Conservation (phyloP, 441 rosid genomes). For the Gossypium aridum region DNA sequence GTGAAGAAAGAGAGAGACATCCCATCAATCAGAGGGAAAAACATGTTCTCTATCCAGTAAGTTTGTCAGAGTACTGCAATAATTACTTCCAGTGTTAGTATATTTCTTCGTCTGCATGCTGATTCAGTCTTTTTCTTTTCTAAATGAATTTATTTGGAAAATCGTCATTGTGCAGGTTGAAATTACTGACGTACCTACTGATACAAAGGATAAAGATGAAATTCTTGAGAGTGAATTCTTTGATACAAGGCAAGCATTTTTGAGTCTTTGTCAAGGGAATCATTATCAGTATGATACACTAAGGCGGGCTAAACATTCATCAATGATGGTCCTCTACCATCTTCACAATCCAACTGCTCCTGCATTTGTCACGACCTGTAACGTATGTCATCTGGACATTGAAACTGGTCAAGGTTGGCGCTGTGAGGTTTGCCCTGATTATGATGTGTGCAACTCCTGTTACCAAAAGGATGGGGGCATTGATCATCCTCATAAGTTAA, state of each 20-base stretch:
- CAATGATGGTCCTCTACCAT: constrained; percentile 99
- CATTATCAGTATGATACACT: constrained; percentile 98
- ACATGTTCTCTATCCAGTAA: constrained; percentile 68
- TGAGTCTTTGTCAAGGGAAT: constrained; percentile 99
- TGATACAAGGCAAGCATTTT: constrained; percentile 96
- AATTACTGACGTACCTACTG: constrained; percentile 65
- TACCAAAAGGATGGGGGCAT: constrained; percentile 81
- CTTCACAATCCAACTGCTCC: constrained; percentile 99
- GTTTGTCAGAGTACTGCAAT: constrained; percentile 24
- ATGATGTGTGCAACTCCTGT: constrained; percentile 90
- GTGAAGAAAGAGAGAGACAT: constrained; percentile 93
- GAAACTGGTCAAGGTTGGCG: constrained; percentile 99
- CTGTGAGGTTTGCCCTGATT: constrained; percentile 97
- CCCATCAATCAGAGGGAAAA: constrained; percentile 80
- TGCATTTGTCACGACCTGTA: constrained; percentile 92
- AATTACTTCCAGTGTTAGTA: neutral
- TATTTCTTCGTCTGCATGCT: neutral
- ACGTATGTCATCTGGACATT: constrained; percentile 82
- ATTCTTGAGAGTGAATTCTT: constrained; percentile 98
- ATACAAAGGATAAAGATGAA: constrained; percentile 93
- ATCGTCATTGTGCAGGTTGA: constrained; percentile 48
- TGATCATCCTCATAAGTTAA: constrained; percentile 98
- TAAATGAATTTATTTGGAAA: constrained; percentile 7
- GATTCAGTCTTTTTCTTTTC: neutral
- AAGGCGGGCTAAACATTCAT: constrained; percentile 98